Evolutionary conservation across 2,329 filamentous ascomycete genomes (phyloP).

Genomic region (Nemania bipapillata): DNA sequence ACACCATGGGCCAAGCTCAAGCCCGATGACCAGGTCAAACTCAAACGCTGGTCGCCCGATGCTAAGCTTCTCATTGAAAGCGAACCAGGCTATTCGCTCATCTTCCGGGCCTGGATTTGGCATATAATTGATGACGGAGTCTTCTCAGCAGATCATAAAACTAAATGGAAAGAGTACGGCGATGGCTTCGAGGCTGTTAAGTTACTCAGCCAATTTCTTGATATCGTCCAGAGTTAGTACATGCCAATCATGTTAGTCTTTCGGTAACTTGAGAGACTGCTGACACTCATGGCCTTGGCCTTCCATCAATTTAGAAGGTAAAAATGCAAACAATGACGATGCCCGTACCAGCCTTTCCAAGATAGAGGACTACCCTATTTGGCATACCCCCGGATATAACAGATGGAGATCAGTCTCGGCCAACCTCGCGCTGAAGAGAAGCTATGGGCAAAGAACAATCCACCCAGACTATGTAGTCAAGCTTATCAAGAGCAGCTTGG

Average conservation of each 20-base stretch:
- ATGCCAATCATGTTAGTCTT: conserved; percentile 10
- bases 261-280: not conserved
- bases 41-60: conserved; percentile 16
- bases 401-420: conserved; percentile 18
- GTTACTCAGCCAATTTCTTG: conserved; percentile 22
- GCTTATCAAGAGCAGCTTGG: conserved; percentile 9
- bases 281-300: conserved; percentile 13
- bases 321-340: conserved; percentile 5
- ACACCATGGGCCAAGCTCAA: conserved; percentile 15
- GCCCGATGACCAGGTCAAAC: conserved; percentile 15
- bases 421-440: not conserved
- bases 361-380: conserved; percentile 4
- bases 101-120: conserved; percentile 20
- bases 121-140: conserved; percentile 18
- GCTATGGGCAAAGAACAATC: not conserved
- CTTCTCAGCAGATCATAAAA: conserved; percentile 10
- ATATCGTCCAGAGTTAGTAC: conserved; percentile 13
- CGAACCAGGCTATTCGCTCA: conserved; percentile 5
- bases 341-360: not conserved
- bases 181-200: conserved; percentile 18
- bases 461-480: conserved; percentile 1
- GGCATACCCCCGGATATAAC: conserved; percentile 8
- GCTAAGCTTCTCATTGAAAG: conserved; percentile 20
- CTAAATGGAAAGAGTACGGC: conserved; percentile 20
- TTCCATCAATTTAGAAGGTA: conserved; percentile 8